Base-by-base conservation (phyloP, 495 filamentous ascomycete species). In the Podospora tetraspora region DNA sequence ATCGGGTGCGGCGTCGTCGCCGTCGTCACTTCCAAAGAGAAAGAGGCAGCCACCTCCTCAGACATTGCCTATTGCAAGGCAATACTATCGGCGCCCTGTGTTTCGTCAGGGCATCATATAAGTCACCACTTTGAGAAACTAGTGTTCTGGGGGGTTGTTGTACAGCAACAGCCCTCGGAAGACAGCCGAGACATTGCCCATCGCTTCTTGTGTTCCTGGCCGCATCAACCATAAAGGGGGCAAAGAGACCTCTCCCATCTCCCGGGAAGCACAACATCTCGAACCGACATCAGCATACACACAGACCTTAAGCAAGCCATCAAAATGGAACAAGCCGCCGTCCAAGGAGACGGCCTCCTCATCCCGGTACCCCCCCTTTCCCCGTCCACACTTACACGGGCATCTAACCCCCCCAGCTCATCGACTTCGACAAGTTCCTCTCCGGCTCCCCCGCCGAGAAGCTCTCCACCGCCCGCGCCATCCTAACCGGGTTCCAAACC, bases 401-500 rank as follows among this genome's bases (percentile, higher is more conserved):
- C 29, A n/a, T 16, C 61, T 57, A 9, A 43, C 60, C 23, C 24
- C 32, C 16, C 27, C 77, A 96, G 92, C 85, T 97, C 69, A 93
- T 98, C 69, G 90, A 96, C 80, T 96, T 97, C 76, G 84, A 84
- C 23, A 85, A 84, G 66, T 96, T 96, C 78, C 85, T 92, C 30
- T 76, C 86, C 58, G 89, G 88, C 5, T 84, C 84, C 19, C 80
- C 87, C 0, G 76, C 85, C 34, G 82, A 90, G 59, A 91, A 90
- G 69, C 81, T 84, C 64, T 73, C 84, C 59, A 88, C 91, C 7
- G 94, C 93, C 2, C 75, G 86, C 29, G 84, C 89, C 52, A 87
- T 97, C 68, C 86, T 93, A 25, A 72, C 86, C 24, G 94, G 92
- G 22, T 97, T 98, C 80, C 90, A 91, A 66, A 88, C 84, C 10